Evolutionary conservation across 371 early-diverging fungal genomes (phyloP).

Genomic region (Mucor racemosus): DNA sequence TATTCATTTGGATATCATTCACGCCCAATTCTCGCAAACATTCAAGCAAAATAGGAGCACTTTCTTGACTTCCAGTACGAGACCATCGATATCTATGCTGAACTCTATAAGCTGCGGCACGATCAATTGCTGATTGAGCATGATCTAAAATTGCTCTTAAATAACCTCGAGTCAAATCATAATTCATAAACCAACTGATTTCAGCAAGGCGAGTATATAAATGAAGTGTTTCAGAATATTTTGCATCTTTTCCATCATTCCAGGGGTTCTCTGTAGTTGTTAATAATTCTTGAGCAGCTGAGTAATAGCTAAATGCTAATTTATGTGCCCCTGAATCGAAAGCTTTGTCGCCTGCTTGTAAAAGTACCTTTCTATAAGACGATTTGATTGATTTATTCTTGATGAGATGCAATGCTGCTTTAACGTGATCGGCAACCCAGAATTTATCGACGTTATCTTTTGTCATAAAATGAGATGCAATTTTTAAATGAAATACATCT

Average conservation of each 20-base stretch:
- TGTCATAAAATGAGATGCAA: slow-evolving; percentile 44
- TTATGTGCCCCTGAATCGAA: slow-evolving; percentile 50
- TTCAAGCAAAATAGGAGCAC: slow-evolving; percentile 38
- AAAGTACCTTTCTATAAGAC: slow-evolving; percentile 38
- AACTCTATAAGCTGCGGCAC: slow-evolving; percentile 51
- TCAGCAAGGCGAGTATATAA: slow-evolving; percentile 49
- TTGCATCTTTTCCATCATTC: slow-evolving; percentile 45
- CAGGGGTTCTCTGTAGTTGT: slow-evolving; percentile 32
- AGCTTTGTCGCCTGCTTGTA: slow-evolving; percentile 50
- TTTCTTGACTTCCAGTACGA: slow-evolving; percentile 34
- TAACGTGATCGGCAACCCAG: slow-evolving; percentile 74
- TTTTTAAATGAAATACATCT: slow-evolving; percentile 41
- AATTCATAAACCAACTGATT: slow-evolving; percentile 48
- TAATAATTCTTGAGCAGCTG: slow-evolving; percentile 37
- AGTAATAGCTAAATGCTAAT: slow-evolving; percentile 46
- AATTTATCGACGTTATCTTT: slow-evolving; percentile 41
- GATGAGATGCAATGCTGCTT: slow-evolving; percentile 80
- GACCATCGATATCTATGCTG: slow-evolving; percentile 48
- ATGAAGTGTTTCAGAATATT: slow-evolving; percentile 48
- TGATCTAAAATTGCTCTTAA: slow-evolving; percentile 36
- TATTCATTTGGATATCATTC: slow-evolving; percentile 32
- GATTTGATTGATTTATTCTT: slow-evolving; percentile 57
- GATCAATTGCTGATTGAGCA: slow-evolving; percentile 48
- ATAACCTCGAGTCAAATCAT: slow-evolving; percentile 31
- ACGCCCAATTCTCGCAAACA: slow-evolving; percentile 50